Percentiles rank a stretch among this genome's conserved stretches.
Evolutionary conservation across 352 stramenopile genomes (phyloP).

Genomic region (Phytophthora aleatoria): DNA sequence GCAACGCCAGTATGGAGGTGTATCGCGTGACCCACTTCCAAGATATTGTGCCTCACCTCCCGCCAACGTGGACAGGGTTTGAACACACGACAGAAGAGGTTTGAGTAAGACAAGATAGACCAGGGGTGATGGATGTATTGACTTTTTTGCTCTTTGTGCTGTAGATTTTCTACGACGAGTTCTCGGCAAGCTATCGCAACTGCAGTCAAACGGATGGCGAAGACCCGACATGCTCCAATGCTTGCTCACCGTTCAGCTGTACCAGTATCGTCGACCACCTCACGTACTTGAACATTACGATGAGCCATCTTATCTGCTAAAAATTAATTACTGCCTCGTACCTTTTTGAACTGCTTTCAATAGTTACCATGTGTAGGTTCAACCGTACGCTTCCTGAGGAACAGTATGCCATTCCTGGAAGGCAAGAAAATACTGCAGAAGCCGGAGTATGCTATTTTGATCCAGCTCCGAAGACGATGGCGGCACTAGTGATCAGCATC

Average conservation of each 20-base stretch:
- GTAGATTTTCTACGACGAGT: constrained; percentile 86
- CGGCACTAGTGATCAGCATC: not conserved
- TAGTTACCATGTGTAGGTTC: constrained; percentile 16
- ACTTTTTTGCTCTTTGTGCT: constrained; percentile 14
- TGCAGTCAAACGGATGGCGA: constrained; percentile 67
- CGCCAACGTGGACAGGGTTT: constrained; percentile 78
- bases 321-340: constrained; percentile 18
- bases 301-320: constrained; percentile 88
- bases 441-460: constrained; percentile 31
- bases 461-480: constrained; percentile 13
- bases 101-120: not conserved
- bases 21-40: constrained; percentile 81
- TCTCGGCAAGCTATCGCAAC: constrained; percentile 60
- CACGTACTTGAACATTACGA: constrained; percentile 88
- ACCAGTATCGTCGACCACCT: constrained; percentile 87
- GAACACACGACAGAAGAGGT: constrained; percentile 79
- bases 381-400: constrained; percentile 20
- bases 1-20: constrained; percentile 59
- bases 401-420: constrained; percentile 25
- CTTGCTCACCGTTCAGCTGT: constrained; percentile 76
- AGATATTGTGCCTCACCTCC: constrained; percentile 79
- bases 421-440: constrained; percentile 4
- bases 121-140: not conserved
- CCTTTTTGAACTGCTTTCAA: constrained; percentile 5
- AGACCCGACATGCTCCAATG: constrained; percentile 69